These are phyloP conservation scores for Alternaria brassicicola DNA, from an alignment of 2,329 filamentous ascomycete species.

Conservation along the genomic window DNA sequence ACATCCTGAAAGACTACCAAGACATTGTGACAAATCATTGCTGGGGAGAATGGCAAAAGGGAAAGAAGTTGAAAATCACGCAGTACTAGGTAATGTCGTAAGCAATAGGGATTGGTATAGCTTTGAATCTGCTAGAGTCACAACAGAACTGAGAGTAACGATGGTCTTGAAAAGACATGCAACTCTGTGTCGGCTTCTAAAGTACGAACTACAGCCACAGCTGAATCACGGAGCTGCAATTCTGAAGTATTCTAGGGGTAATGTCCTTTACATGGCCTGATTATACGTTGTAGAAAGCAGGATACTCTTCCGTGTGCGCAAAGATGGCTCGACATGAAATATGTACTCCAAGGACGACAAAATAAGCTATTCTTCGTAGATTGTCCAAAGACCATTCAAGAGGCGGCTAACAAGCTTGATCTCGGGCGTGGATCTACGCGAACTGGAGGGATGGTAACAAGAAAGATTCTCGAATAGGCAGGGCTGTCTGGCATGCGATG, in stretches of 20 bases:
- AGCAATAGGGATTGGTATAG: not conserved
- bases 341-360: not conserved
- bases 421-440: not conserved
- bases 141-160: not conserved
- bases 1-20: not conserved
- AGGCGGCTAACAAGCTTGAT: not conserved
- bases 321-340: not conserved
- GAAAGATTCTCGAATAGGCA: not conserved
- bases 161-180: not conserved
- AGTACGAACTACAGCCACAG: not conserved
- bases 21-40: too few species aligned
- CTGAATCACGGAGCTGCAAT: not conserved
- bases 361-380: not conserved
- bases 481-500: not conserved
- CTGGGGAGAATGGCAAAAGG: not conserved
- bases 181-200: not conserved
- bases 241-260: not conserved
- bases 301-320: not conserved
- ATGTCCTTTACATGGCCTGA: not conserved
- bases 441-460: not conserved
- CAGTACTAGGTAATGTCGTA: not conserved
- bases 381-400: not conserved
- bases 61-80: too few species aligned
- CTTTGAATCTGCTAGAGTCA: too few species aligned
- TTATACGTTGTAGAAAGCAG: not conserved